Evolutionary conservation across 129 eudicot genomes (phyloP), one percentile per base, ranked within the genome.

Genomic region (Ambrosia artemisiifolia): DNA sequence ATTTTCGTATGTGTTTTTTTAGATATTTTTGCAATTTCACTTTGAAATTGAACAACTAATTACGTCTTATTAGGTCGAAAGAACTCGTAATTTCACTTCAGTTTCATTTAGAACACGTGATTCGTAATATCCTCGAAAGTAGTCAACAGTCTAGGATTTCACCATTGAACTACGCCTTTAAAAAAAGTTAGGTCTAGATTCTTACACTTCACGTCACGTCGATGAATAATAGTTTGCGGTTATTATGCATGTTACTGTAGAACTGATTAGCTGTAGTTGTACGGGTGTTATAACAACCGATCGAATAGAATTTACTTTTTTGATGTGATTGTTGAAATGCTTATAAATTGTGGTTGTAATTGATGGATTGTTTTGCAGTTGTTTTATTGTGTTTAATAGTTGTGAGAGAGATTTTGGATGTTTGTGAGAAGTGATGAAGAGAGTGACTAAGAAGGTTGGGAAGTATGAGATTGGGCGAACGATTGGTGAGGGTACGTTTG

Each of bases 381-480:
- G 8, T 17, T 24, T 11, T 32, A 28, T 46, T 10, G 51, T 65
- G 33, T 72, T 33, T 28, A 43, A 14, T 28, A 10, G 74, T 73
- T 72, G 66, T 11, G 6, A 19, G 63, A 65, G 60, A 18, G 46
- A 55, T 72, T 77, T 78, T 76, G 85, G 77, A 82, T 71, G 40
- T 63, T 80, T 1, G 69, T 82, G 88, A 70, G 73, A 35, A 73
- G 74, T 57, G 67, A 85, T 70, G 86, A 84, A 75, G 77, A 77
- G 49, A 17, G 86, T 76, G 71, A 84, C 85, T 28, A 85, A 88
- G 78, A 94, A 85, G 80, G 82, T 94, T 2, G 99, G 99, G 40
- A 94, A 88, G 63, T 94, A 94, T 78, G 97, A 94, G 83, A 76
- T 94, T 72, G 99, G 99, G 0, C 82, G 96, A 54, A 94, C 98